Evolutionary conservation across 2,329 filamentous ascomycete genomes (phyloP).

Genomic region (Cryphonectria japonica): DNA sequence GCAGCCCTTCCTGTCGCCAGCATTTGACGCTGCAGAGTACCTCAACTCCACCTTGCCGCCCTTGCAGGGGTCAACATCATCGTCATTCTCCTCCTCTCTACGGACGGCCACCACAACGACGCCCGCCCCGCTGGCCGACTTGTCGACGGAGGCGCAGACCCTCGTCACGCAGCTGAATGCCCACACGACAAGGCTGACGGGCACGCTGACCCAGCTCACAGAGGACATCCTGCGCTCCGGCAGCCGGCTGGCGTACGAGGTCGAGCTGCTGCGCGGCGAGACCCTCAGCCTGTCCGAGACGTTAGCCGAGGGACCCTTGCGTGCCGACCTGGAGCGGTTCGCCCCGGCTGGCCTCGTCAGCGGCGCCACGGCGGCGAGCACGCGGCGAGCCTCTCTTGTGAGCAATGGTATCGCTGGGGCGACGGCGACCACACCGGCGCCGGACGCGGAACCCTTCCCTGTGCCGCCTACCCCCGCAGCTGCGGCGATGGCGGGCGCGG

Average conservation of each 20-base stretch:
- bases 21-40: conserved; percentile 84
- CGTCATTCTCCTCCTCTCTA: conserved; percentile 31
- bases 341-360: conserved; percentile 55
- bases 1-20: conserved; percentile 72
- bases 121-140: conserved; percentile 67
- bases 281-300: conserved; percentile 79
- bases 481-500: background rate
- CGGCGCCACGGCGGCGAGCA: conserved; percentile 35
- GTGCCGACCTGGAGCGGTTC: conserved; percentile 74
- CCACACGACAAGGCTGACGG: conserved; percentile 82
- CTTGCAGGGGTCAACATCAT: conserved; percentile 52
- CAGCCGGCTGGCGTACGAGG: conserved; percentile 88
- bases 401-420: conserved; percentile 29
- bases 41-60: conserved; percentile 79
- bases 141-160: conserved; percentile 80
- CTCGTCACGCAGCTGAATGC: conserved; percentile 87
- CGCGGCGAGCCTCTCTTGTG: conserved; percentile 28
- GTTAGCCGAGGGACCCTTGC: conserved; percentile 62
- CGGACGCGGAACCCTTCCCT: conserved; percentile 21
- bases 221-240: conserved; percentile 93
- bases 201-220: conserved; percentile 82
- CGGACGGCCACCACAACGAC: conserved; percentile 33
- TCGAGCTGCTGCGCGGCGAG: conserved; percentile 90
- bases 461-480: conserved; percentile 28
- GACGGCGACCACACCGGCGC: conserved; percentile 31